Evolutionary conservation across 371 early-diverging fungal species (phyloP).

Genomic region (Zancudomyces culisetae): DNA sequence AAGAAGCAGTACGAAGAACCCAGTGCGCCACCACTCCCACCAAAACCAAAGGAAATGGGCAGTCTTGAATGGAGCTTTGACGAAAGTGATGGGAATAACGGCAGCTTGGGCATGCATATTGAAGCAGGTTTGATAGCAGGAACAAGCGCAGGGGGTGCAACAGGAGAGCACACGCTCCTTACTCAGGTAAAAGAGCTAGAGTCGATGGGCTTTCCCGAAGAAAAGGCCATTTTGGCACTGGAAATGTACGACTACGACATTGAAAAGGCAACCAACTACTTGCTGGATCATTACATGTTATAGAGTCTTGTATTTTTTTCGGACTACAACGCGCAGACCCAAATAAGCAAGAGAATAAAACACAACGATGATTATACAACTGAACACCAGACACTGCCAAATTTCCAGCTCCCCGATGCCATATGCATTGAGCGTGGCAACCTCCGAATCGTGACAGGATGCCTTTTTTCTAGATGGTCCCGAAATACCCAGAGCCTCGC

Average conservation of each 20-base stretch:
- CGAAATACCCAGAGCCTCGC: not conserved
- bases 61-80: not conserved
- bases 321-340: not conserved
- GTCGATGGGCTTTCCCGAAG: conserved; percentile 60
- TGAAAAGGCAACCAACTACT: conserved; percentile 56
- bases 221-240: conserved; percentile 53
- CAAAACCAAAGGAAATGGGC: too few relatives aligned
- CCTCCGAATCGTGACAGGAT: conserved; percentile 13
- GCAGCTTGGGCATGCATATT: too few relatives aligned
- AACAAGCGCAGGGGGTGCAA: too few relatives aligned
- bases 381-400: conserved; percentile 4
- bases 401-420: conserved; percentile 13
- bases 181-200: conserved; percentile 32
- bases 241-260: conserved; percentile 60
- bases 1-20: not conserved
- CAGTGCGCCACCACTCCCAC: not conserved
- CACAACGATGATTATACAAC: not conserved
- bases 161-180: not conserved
- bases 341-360: conserved; percentile 1
- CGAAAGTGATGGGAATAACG: not conserved
- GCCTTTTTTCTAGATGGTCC: too few relatives aligned
- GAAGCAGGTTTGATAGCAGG: too few relatives aligned
- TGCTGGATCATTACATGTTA: conserved; percentile 33
- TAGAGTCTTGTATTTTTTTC: not conserved
- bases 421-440: conserved; percentile 11